Evolutionary conservation across 169 alveolate genomes (phyloP).

Genomic region (Theileria equi): DNA sequence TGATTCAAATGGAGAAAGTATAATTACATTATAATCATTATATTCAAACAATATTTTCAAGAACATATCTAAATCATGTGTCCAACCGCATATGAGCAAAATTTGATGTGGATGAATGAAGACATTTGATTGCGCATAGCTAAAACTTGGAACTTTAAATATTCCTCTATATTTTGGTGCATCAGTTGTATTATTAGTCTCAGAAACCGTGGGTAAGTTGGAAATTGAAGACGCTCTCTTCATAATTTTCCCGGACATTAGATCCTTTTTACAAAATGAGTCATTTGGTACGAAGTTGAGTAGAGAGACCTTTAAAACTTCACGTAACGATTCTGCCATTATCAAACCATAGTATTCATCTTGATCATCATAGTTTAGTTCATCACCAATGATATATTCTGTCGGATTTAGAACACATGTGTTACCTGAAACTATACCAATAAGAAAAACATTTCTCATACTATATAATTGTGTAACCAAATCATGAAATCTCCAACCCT

Average conservation of each 20-base stretch:
- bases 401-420: conserved; percentile 68
- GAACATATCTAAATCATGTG: conserved; percentile 60
- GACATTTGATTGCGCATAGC: conserved; percentile 10
- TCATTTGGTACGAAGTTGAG: conserved; percentile 24
- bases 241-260: not conserved
- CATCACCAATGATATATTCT: conserved; percentile 68
- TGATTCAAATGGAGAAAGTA: conserved; percentile 62
- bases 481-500: conserved; percentile 60
- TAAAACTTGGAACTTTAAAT: conserved; percentile 18
- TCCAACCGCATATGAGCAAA: conserved; percentile 75
- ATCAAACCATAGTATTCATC: conserved; percentile 63
- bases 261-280: not conserved
- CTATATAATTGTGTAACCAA: conserved; percentile 65
- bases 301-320: conserved; percentile 62
- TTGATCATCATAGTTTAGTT: conserved; percentile 24
- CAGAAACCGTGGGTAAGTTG: not conserved
- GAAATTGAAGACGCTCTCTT: conserved; percentile 11
- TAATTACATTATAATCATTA: conserved; percentile 53
- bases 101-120: conserved; percentile 18
- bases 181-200: not conserved
- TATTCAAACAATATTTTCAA: conserved; percentile 52
- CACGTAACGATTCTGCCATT: conserved; percentile 64
- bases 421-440: conserved; percentile 70
- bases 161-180: conserved; percentile 19
- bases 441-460: conserved; percentile 61